A percentile compares a stretch with the other conserved stretches of the same genome.
These are phyloP conservation scores for Sechiopsis laciniata DNA, from an alignment of 306 rosid genomes.

Conservation along the genomic window DNA sequence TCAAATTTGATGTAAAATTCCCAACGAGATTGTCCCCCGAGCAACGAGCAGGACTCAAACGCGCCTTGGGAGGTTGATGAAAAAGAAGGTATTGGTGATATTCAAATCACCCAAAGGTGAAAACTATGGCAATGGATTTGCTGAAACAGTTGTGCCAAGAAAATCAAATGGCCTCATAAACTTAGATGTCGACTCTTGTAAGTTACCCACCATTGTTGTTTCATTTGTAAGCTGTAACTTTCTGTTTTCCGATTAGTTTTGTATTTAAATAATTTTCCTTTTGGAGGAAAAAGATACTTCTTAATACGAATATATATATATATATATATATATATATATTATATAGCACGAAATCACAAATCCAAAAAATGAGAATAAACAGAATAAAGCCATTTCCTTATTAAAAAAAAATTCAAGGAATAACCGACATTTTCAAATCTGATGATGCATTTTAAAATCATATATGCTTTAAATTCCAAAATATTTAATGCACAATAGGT, in stretches of 20 bases:
- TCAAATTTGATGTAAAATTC: constrained; percentile 72
- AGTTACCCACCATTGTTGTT: background rate
- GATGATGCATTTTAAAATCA: background rate
- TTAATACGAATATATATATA: background rate
- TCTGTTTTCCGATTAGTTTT: background rate
- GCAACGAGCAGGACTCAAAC: constrained; percentile 64
- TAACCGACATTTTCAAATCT: background rate
- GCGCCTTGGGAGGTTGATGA: constrained; percentile 47
- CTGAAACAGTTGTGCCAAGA: background rate
- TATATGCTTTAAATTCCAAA: background rate
- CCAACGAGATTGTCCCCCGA: constrained; percentile 62
- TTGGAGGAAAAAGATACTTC: background rate
- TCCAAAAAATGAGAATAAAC: background rate
- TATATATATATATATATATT: background rate
- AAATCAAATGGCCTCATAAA: constrained; percentile 9
- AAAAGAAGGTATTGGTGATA: background rate
- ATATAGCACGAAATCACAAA: background rate
- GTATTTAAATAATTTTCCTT: background rate
- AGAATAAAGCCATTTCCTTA: background rate
- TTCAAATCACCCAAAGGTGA: background rate
- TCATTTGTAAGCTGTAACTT: constrained; percentile 11
- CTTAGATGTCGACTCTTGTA: background rate
- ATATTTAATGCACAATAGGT: background rate
- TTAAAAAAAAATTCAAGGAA: background rate
- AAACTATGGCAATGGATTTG: background rate